A percentile compares a stretch with the other conserved stretches of the same genome.
These are phyloP conservation scores for Exophiala sp. DNA, from an alignment of 2,329 filamentous ascomycete genomes.

Conservation along the genomic window DNA sequence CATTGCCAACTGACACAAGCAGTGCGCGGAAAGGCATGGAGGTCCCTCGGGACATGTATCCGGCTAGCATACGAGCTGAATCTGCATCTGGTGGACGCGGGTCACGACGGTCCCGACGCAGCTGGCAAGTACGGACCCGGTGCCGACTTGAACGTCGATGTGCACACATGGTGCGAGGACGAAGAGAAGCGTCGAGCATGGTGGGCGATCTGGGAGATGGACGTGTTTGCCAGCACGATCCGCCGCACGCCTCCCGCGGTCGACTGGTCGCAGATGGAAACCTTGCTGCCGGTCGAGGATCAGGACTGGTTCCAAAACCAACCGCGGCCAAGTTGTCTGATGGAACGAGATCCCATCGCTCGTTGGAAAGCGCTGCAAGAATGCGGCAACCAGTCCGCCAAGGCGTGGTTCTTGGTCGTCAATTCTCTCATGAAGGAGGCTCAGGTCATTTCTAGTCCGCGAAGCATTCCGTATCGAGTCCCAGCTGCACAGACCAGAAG, in stretches of 20 bases:
- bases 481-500: too few species aligned
- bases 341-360: slow-evolving; percentile 32
- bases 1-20: slow-evolving; percentile 35
- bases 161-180: slow-evolving; percentile 28
- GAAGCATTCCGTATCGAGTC: background rate
- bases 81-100: slow-evolving; percentile 29
- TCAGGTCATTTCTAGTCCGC: slow-evolving; percentile 31
- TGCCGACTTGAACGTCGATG: slow-evolving; percentile 6
- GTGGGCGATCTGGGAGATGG: slow-evolving; percentile 43
- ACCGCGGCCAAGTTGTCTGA: slow-evolving; percentile 28
- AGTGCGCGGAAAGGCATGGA: slow-evolving; percentile 37
- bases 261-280: slow-evolving; percentile 34
- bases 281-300: slow-evolving; percentile 35
- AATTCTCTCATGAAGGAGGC: slow-evolving; percentile 38
- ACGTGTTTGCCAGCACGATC: slow-evolving; percentile 38
- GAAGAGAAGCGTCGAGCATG: slow-evolving; percentile 38
- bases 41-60: slow-evolving; percentile 31
- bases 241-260: slow-evolving; percentile 35
- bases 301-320: slow-evolving; percentile 32
- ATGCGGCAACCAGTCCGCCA: slow-evolving; percentile 33
- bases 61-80: slow-evolving; percentile 35
- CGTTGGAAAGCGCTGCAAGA: slow-evolving; percentile 34
- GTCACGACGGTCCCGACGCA: background rate
- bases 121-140: too few species aligned
- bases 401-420: slow-evolving; percentile 38